Base-by-base conservation (phyloP, 106 monocot genomes). In the Phalaenopsis aphrodite region DNA sequence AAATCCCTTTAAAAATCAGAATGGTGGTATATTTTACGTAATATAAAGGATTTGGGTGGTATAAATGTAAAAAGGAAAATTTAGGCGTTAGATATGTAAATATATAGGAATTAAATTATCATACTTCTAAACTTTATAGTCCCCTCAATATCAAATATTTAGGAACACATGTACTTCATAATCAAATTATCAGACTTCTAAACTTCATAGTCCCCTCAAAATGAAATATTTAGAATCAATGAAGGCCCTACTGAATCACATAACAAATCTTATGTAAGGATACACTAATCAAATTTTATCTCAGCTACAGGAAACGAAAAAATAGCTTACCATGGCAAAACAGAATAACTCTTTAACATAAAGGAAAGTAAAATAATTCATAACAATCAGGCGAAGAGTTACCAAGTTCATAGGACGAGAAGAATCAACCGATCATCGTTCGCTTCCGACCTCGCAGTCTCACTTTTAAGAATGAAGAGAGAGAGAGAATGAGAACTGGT, bases 401-500 rank as follows among this genome's bases (percentile, higher is more conserved):
- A 42, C 9, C 12, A 42, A 72, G 72, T 12, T 72, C 11, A 18
- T 41, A 23, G 14, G 9, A 4, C 15, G n/a, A 46, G 55, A 69
- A 56, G 4, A 61, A 57, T 78, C 86, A 92, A 75, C 92, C 92
- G 14, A 95, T 73, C 95, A 90, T 95, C 12, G 95, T 85, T 9
- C 90, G 95, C 80, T 95, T 95, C 55, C 92, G 82, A n/a, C 95
- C 95, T 45, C 88, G 64, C 47, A 90, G 88, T 80, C 92, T 86
- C 78, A 95, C 95, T 88, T 83, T 52, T 10, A 47, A 1, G 77
- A 14, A 15, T 4, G 8, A 56, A 45, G 19, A 8, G 21, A 66
- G 9, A 66, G 9, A 45, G 43, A 14, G 43, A 45, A 6, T 4
- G 43, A 45, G 43, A 45, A 45, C 6, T 45, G 43, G 43, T 45